phyloP scores from a whole-genome alignment of 306 rosid species.

The Gastrolobium villosum region DNA sequence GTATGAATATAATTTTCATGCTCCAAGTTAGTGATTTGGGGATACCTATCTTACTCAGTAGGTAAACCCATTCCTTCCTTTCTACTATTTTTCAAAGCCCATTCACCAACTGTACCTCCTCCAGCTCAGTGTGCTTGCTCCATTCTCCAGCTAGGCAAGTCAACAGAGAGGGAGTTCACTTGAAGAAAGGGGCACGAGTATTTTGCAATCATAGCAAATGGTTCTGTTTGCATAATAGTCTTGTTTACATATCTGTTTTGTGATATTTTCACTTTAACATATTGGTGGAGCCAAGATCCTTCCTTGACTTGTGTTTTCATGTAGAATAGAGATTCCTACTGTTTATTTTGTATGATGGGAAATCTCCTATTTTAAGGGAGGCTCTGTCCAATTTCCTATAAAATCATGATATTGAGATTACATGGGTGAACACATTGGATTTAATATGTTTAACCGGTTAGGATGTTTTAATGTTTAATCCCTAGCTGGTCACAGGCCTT shows the following conservation, averaged over 20 bases:
- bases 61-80: neutral
- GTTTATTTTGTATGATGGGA: neutral
- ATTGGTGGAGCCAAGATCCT: neutral
- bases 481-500: neutral
- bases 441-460: slow-evolving; percentile 8
- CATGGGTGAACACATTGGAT: neutral
- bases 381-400: slow-evolving; percentile 2
- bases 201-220: no score
- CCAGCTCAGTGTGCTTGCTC: neutral
- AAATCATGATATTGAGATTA: neutral
- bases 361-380: slow-evolving; percentile 19
- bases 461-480: neutral
- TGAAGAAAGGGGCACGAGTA: no score
- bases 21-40: neutral
- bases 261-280: neutral
- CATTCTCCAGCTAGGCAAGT: neutral
- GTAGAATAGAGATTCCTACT: neutral
- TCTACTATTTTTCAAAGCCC: neutral
- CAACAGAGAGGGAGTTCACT: neutral
- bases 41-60: neutral
- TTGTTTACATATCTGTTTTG: neutral
- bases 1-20: neutral
- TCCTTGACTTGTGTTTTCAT: neutral
- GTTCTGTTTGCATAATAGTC: no score
- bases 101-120: neutral